Evolutionary conservation across 257 asterid genomes (phyloP).

Genomic region (Fraxinus excelsior): DNA sequence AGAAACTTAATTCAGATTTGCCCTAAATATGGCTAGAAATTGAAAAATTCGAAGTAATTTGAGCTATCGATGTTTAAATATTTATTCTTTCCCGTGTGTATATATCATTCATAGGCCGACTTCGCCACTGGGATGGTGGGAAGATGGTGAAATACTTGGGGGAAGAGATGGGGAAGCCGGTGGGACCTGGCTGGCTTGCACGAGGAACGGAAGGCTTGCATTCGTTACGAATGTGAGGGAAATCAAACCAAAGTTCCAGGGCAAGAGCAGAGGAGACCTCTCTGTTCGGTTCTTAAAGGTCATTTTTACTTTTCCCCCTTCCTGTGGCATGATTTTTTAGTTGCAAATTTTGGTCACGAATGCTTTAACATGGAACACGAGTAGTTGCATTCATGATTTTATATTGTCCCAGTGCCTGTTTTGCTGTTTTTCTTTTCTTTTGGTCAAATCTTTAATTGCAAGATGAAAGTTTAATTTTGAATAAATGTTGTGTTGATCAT

Average conservation of each 20-base stretch:
- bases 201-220: conserved; percentile 57
- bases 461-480: neutral
- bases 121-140: conserved; percentile 76
- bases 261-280: conserved; percentile 69
- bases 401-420: neutral
- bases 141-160: conserved; percentile 56
- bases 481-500: neutral
- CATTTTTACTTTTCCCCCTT: neutral
- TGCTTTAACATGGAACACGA: neutral
- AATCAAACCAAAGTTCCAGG: conserved; percentile 21
- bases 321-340: neutral
- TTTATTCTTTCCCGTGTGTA: neutral
- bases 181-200: conserved; percentile 81
- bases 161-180: conserved; percentile 77
- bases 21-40: neutral
- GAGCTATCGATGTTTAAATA: neutral
- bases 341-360: neutral
- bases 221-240: conserved; percentile 85
- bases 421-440: neutral
- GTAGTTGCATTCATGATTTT: neutral
- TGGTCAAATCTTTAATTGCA: neutral
- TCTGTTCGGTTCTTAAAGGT: conserved; percentile 73
- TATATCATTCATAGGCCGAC: conserved; percentile 46
- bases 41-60: neutral
- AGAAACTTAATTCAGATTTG: neutral